Conservation (phyloP, 1,284 basidiomycete genomes). For the Irpex lacteus region DNA sequence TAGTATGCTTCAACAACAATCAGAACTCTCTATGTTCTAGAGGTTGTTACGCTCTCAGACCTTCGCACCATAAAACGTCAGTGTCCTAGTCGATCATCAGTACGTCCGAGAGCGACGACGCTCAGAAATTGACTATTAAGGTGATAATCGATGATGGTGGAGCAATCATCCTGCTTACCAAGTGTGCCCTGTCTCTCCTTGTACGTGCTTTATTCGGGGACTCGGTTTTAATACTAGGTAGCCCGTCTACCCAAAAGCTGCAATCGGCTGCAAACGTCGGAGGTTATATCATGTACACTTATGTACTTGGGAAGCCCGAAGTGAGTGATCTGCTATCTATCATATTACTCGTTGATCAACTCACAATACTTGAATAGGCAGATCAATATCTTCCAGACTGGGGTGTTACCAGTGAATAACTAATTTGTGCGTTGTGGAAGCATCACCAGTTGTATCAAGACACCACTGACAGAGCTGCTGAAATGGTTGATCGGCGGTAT, state of each 20-base stretch:
- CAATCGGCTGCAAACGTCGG: neutral
- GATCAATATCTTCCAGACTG: neutral
- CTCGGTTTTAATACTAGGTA: too few species aligned
- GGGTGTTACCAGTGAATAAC: too few species aligned
- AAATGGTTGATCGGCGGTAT: neutral
- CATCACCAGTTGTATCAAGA: too few species aligned
- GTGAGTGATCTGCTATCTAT: neutral
- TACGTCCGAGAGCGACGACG: neutral
- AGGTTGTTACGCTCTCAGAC: neutral
- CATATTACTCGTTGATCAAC: neutral
- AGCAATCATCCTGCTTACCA: neutral
- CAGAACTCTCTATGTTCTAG: neutral
- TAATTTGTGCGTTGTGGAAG: too few species aligned
- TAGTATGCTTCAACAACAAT: neutral
- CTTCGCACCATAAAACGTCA: neutral
- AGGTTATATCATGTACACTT: neutral
- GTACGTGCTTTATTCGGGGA: neutral
- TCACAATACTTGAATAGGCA: neutral
- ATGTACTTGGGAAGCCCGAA: neutral
- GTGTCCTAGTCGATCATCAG: neutral
- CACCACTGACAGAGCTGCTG: too few species aligned
- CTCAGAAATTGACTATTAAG: constrained; percentile 16
- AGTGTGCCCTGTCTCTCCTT: neutral
- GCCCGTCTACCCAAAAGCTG: too few species aligned
- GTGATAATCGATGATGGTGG: constrained; percentile 6